These are phyloP conservation scores for Pichia kudriavzevii DNA, from an alignment of 1,139 yeast species.

Conservation along the genomic window DNA sequence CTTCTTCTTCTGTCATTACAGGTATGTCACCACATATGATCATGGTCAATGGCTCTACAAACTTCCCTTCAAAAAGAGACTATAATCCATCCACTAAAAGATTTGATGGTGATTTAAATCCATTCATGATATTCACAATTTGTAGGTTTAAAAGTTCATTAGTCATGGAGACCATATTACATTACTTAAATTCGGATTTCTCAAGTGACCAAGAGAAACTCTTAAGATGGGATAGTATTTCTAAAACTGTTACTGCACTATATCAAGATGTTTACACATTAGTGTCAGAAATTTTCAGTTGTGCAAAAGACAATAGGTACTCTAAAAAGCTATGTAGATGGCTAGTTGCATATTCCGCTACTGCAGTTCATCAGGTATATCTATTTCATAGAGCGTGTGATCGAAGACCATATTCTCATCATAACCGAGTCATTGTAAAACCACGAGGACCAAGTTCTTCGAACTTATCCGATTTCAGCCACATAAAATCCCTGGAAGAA, in stretches of 20 bases:
- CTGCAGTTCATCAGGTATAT: slow-evolving; percentile 12
- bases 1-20: slow-evolving; percentile 14
- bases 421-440: slow-evolving; percentile 13
- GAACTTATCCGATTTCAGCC: slow-evolving; percentile 10
- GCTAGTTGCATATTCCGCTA: slow-evolving; percentile 11
- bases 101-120: slow-evolving; percentile 15
- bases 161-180: slow-evolving; percentile 16
- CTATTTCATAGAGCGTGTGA: slow-evolving; percentile 14
- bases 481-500: slow-evolving; percentile 10
- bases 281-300: slow-evolving; percentile 12
- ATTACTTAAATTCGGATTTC: slow-evolving; percentile 16
- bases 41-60: slow-evolving; percentile 15
- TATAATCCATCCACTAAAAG: slow-evolving; percentile 11
- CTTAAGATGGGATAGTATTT: slow-evolving; percentile 12
- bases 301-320: slow-evolving; percentile 11
- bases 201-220: slow-evolving; percentile 11
- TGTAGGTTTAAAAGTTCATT: slow-evolving; percentile 15
- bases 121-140: slow-evolving; percentile 14
- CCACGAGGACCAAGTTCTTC: slow-evolving; percentile 8
- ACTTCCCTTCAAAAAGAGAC: slow-evolving; percentile 16
- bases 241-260: slow-evolving; percentile 12
- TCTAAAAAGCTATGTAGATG: slow-evolving; percentile 10
- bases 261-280: slow-evolving; percentile 13
- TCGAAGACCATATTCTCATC: slow-evolving; percentile 13
- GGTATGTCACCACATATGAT: slow-evolving; percentile 19